Evolutionary conservation across 2,329 filamentous ascomycete genomes (phyloP).

Genomic region (Fusarium beomiforme): DNA sequence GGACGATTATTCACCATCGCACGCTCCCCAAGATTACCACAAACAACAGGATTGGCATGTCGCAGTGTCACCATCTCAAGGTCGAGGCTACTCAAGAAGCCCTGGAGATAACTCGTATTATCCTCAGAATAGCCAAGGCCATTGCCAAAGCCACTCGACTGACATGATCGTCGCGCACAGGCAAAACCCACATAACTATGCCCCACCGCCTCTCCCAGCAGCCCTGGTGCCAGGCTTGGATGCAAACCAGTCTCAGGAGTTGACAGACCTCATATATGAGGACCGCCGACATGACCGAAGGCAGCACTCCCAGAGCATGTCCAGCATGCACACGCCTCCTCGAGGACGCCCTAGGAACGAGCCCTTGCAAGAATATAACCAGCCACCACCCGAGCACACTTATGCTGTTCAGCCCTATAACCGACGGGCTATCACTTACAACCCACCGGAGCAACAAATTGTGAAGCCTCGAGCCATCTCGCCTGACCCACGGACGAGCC

Average conservation of each 20-base stretch:
- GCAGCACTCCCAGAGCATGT: slow-evolving; percentile 54
- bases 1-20: slow-evolving; percentile 41
- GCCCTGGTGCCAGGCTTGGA: slow-evolving; percentile 71
- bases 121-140: slow-evolving; percentile 44
- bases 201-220: slow-evolving; percentile 60
- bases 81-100: slow-evolving; percentile 50
- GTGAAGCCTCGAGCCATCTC: slow-evolving; percentile 47
- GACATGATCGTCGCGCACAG: slow-evolving; percentile 51
- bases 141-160: slow-evolving; percentile 46
- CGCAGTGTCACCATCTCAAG: slow-evolving; percentile 46
- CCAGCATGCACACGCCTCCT: slow-evolving; percentile 52
- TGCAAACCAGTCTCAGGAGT: slow-evolving; percentile 63
- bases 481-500: slow-evolving; percentile 50
- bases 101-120: slow-evolving; percentile 45
- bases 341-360: slow-evolving; percentile 51
- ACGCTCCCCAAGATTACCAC: slow-evolving; percentile 30
- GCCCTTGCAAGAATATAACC: slow-evolving; percentile 40
- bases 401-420: slow-evolving; percentile 57
- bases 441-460: slow-evolving; percentile 44
- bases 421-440: slow-evolving; percentile 54
- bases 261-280: slow-evolving; percentile 66
- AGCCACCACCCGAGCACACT: slow-evolving; percentile 39
- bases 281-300: slow-evolving; percentile 61
- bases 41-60: slow-evolving; percentile 40
- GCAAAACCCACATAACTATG: slow-evolving; percentile 51